phyloP scores from a whole-genome alignment of 805 yeast genomes.

The Jamesozyma gamospora region DNA sequence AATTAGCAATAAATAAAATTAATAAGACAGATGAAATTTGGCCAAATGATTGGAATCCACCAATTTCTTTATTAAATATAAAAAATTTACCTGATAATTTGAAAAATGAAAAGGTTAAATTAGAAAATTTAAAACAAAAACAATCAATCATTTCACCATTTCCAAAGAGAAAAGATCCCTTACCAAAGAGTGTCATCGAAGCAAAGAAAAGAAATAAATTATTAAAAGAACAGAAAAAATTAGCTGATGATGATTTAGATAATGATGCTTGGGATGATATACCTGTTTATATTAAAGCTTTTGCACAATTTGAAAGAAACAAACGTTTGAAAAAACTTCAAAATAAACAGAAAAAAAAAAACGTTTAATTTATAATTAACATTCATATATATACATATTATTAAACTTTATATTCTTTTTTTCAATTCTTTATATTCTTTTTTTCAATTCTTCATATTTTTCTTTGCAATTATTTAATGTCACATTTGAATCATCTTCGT shows the following conservation, averaged over 20 bases:
- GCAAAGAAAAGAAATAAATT: conserved; percentile 15
- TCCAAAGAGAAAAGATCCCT: conserved; percentile 23
- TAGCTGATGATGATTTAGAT: conserved; percentile 26
- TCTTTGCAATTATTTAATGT: conserved; percentile 94
- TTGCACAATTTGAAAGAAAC: conserved; percentile 72
- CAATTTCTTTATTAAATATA: conserved; percentile 33
- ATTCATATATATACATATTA: too few relatives aligned
- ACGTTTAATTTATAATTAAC: too few relatives aligned
- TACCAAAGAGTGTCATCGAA: conserved; percentile 30
- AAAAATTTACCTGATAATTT: conserved; percentile 34
- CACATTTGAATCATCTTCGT: conserved; percentile 69
- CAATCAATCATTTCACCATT: too few relatives aligned
- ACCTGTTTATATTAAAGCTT: conserved; percentile 68
- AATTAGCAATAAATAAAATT: conserved; percentile 47
- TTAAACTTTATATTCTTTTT: too few relatives aligned
- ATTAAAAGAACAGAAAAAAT: conserved; percentile 5
- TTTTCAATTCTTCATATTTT: conserved; percentile 79
- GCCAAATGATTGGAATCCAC: conserved; percentile 60
- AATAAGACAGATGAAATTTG: conserved; percentile 38
- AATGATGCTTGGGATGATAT: conserved; percentile 45
- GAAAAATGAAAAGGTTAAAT: conserved; percentile 2
- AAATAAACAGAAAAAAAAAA: conserved; percentile 2
- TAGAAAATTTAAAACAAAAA: conserved; percentile 3
- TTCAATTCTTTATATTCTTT: too few relatives aligned
- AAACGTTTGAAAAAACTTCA: conserved; percentile 37